These are phyloP conservation scores for Rubia peregrina DNA, from an alignment of 305 asterid genomes.

Conservation along the genomic window DNA sequence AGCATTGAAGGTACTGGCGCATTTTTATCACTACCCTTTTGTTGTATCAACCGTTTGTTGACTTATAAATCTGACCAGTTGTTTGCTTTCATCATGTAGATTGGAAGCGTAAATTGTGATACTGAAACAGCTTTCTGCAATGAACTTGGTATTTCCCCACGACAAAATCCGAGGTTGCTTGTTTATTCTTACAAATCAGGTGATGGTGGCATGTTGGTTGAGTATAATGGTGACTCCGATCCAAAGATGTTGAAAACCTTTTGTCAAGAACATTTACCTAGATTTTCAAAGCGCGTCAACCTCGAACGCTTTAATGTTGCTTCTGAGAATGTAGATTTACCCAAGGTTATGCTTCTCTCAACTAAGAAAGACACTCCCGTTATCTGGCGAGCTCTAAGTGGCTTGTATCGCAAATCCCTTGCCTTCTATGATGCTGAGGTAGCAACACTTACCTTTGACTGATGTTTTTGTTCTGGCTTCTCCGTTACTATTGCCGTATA, in stretches of 20 bases:
- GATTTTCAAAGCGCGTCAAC: constrained; percentile 63
- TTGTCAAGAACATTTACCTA: constrained; percentile 67
- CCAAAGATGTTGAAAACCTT: constrained; percentile 53
- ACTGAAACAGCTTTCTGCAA: constrained; percentile 64
- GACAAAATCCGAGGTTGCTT: constrained; percentile 52
- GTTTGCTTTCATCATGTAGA: constrained; percentile 33
- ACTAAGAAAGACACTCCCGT: constrained; percentile 80
- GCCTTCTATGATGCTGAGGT: constrained; percentile 76
- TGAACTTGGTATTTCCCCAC: constrained; percentile 57
- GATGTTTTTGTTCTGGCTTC: background rate
- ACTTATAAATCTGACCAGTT: constrained; percentile 8
- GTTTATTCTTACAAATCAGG: constrained; percentile 51
- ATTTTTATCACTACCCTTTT: background rate
- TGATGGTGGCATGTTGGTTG: constrained; percentile 60
- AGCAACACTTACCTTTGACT: constrained; percentile 4
- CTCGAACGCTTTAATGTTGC: constrained; percentile 40
- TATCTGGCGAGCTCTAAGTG: constrained; percentile 89
- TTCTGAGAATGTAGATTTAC: constrained; percentile 43
- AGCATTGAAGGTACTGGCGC: constrained; percentile 57
- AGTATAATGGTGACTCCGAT: constrained; percentile 61
- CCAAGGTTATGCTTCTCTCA: constrained; percentile 78
- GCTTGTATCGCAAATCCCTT: constrained; percentile 61
- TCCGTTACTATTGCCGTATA: background rate
- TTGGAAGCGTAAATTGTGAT: constrained; percentile 69
- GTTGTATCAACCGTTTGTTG: background rate